Base-by-base conservation (phyloP, 2,329 filamentous ascomycete genomes). In the Neofusicoccum sp. region DNA sequence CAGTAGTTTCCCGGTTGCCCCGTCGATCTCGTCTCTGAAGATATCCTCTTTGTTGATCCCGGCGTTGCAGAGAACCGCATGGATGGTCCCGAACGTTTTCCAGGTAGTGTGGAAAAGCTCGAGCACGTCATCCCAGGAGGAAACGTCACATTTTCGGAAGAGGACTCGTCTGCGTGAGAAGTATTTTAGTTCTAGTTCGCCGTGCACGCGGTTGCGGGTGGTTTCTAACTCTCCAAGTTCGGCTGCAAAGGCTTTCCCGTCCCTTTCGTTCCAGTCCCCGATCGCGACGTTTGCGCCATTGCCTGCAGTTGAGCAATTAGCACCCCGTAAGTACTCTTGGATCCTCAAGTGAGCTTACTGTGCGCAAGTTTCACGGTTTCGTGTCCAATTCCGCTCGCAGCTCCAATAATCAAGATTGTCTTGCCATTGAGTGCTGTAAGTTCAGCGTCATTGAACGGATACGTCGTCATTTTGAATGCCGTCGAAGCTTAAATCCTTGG, bases 331-430 rank as follows among this genome's bases (percentile, higher is more conserved):
- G 28, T 11, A 6, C 8, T 4, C 11, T 22, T 36, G 16, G 12
- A 14, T 33, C 7, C 39, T 2, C 11, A 16, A 28, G 7, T 39
- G 12, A 39, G 9, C 58, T 54, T 62, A 69, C 69, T 63, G 62
- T 66, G 66, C 54, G 68, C 68, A 47, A 68, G 66, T 9, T 60
- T 66, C 4, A 68, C 69, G 6, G 69, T 65, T 39, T 61, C 48
- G 12, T 65, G 60, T 12, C 69, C 69, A 60, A 70, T 70, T 5
- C 69, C 69, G 8, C 65, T 68, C 7, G 66, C 68, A n/a, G 67
- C 68, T 47, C 69, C 69, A 4, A 68, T 70, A 8, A 70, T 62
- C 3, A 70, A 64, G 3, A 70, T 64, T 9, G 68, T 68, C 49
- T 67, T 66, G 12, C 64, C 66, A 34, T 65, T 64, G 16, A 70